Percentiles rank a stretch among this genome's conserved stretches.
Conservation (phyloP, 768 basidiomycete species). For the Pholiota microspora region DNA sequence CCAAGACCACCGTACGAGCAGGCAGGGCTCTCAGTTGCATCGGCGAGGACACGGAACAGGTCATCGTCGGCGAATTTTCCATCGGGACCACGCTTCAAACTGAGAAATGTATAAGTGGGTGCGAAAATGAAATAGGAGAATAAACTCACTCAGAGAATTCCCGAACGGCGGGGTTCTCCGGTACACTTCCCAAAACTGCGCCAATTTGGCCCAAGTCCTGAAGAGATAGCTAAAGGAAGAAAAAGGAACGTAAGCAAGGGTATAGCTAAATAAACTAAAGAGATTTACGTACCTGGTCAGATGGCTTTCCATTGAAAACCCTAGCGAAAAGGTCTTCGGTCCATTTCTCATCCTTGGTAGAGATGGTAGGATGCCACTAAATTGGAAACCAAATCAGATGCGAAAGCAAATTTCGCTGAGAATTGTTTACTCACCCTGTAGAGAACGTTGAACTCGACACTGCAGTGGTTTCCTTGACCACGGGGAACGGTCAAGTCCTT, state of each 20-base stretch:
- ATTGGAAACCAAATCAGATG: neutral
- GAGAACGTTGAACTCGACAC: constrained; percentile 64
- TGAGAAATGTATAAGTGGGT: neutral
- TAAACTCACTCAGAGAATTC: constrained; percentile 12
- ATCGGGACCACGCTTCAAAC: constrained; percentile 14
- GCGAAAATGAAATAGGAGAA: neutral
- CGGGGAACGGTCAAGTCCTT: constrained; percentile 34
- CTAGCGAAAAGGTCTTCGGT: constrained; percentile 42
- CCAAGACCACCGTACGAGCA: constrained; percentile 36
- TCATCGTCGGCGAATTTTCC: constrained; percentile 16
- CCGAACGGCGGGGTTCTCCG: constrained; percentile 10
- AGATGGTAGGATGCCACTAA: constrained; percentile 59
- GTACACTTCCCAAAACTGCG: constrained; percentile 9
- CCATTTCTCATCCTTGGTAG: constrained; percentile 49
- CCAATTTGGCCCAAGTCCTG: constrained; percentile 8
- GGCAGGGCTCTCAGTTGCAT: constrained; percentile 13
- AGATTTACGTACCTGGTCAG: constrained; percentile 16
- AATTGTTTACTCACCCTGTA: constrained; percentile 32
- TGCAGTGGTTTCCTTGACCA: constrained; percentile 65
- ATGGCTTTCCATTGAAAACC: constrained; percentile 32
- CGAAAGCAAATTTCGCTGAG: no score
- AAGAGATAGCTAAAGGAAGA: constrained; percentile 8
- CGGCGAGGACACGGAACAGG: constrained; percentile 12
- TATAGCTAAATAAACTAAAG: no score
- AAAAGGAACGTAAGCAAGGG: neutral